Evolutionary conservation across 2,329 filamentous ascomycete genomes (phyloP).

Genomic region (Chaetomium olivaceum): DNA sequence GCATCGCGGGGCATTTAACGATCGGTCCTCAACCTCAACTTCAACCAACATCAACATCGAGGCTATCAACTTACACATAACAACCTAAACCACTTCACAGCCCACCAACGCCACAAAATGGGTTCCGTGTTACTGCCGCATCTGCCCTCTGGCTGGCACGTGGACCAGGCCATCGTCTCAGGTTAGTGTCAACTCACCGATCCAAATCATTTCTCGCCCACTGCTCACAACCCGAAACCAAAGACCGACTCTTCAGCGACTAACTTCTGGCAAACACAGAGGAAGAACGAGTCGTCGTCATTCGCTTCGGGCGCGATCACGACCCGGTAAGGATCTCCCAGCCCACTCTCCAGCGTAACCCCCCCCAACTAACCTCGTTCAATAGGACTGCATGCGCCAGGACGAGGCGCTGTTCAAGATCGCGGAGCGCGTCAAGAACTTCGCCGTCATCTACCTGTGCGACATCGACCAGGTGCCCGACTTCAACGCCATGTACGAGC

Average conservation of each 20-base stretch:
- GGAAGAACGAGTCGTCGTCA: constrained; percentile 89
- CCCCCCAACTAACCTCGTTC: background rate
- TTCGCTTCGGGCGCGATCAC: constrained; percentile 87
- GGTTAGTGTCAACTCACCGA: constrained; percentile 34
- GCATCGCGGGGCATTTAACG: background rate
- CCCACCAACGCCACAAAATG: constrained; percentile 40
- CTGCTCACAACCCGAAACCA: constrained; percentile 30
- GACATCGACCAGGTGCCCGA: constrained; percentile 34
- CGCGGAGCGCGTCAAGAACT: constrained; percentile 90
- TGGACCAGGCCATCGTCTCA: constrained; percentile 86
- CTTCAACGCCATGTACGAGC: constrained; percentile 74
- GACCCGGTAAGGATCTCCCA: constrained; percentile 56
- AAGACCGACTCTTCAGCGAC: constrained; percentile 31
- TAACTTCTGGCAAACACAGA: constrained; percentile 48
- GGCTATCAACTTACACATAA: background rate
- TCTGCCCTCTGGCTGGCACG: constrained; percentile 91
- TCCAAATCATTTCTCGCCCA: constrained; percentile 34
- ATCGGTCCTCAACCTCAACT: background rate
- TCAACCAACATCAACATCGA: background rate
- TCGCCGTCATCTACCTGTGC: constrained; percentile 78
- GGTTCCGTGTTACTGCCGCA: constrained; percentile 92
- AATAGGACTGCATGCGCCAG: constrained; percentile 62
- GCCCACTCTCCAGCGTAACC: background rate
- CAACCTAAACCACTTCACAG: background rate
- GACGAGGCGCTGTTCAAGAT: constrained; percentile 96